phyloP scores from a whole-genome alignment of 345 rosid genomes.

The Physaria fendleri region DNA sequence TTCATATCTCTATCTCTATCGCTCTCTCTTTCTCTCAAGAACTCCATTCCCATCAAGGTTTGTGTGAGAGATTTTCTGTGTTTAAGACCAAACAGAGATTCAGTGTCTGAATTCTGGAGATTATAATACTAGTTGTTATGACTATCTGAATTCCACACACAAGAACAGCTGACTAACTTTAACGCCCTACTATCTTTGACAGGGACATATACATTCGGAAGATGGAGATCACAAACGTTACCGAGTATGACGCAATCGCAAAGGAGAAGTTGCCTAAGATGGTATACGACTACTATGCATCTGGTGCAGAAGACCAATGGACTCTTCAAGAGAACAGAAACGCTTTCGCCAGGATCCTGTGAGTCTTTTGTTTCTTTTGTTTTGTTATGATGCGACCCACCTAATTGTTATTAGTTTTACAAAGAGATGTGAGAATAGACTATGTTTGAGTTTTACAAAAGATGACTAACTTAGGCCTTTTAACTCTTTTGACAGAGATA shows the following conservation, averaged over 20 bases:
- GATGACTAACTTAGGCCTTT: slow-evolving; percentile 1
- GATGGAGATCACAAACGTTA: slow-evolving; percentile 74
- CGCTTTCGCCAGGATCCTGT: slow-evolving; percentile 76
- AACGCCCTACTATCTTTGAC: neutral
- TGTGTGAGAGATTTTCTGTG: slow-evolving; percentile 3
- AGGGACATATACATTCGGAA: neutral
- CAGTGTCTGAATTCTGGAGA: neutral
- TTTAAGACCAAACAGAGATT: neutral
- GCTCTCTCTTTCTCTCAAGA: no score
- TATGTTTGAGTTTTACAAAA: neutral
- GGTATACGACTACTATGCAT: slow-evolving; percentile 74
- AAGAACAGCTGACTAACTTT: slow-evolving; percentile 10
- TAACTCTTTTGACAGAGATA: neutral
- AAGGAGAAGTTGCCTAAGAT: slow-evolving; percentile 74
- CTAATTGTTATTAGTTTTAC: neutral
- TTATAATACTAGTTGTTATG: neutral
- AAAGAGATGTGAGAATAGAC: slow-evolving; percentile 2
- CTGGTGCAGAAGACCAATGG: slow-evolving; percentile 85
- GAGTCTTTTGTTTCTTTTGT: slow-evolving; percentile 25
- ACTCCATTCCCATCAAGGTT: slow-evolving; percentile 15
- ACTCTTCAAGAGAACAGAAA: slow-evolving; percentile 58
- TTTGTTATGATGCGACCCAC: neutral
- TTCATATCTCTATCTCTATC: slow-evolving; percentile 18
- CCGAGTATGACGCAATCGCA: slow-evolving; percentile 62
- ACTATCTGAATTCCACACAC: neutral